These are phyloP conservation scores for Pleurotus tuber-regium DNA, from an alignment of 768 basidiomycete species.

Conservation along the genomic window DNA sequence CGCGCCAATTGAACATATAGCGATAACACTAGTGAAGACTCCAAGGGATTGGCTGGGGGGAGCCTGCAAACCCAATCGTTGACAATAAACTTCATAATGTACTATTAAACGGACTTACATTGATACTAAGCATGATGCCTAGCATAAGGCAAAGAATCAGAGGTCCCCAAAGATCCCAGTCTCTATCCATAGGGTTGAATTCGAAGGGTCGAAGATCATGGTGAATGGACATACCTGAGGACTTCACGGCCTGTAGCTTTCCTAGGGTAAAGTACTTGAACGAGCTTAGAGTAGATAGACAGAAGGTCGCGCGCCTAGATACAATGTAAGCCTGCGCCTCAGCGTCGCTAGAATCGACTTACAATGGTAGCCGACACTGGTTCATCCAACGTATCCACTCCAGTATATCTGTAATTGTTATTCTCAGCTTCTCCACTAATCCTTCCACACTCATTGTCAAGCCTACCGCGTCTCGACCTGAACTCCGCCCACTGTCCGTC, in stretches of 20 bases:
- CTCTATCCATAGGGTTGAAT: conserved; percentile 40
- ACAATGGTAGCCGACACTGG: conserved; percentile 89
- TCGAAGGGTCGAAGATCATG: not conserved
- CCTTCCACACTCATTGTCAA: not conserved
- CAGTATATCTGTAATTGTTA: conserved; percentile 62
- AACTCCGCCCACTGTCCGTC: conserved; percentile 80
- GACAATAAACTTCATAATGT: not conserved
- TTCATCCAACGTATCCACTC: conserved; percentile 88
- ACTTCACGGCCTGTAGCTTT: conserved; percentile 75
- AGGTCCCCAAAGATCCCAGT: conserved; percentile 99
- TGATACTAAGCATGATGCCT: conserved; percentile 82
- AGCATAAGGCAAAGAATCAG: conserved; percentile 78
- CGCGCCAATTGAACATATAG: conserved; percentile 88
- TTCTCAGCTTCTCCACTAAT: not conserved
- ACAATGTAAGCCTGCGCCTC: conserved; percentile 6
- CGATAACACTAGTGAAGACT: conserved; percentile 93
- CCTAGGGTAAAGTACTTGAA: conserved; percentile 92
- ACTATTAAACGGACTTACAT: conserved; percentile 43
- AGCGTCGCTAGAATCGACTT: conserved; percentile 22
- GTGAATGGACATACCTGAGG: conserved; percentile 47
- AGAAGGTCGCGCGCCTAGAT: conserved; percentile 79
- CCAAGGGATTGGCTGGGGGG: conserved; percentile 79
- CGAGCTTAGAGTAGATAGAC: conserved; percentile 89
- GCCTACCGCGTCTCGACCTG: conserved; percentile 84
- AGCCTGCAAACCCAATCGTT: conserved; percentile 54